Base-by-base conservation (phyloP, 1,139 yeast species). In the Hyphopichia pseudoburtonii region DNA sequence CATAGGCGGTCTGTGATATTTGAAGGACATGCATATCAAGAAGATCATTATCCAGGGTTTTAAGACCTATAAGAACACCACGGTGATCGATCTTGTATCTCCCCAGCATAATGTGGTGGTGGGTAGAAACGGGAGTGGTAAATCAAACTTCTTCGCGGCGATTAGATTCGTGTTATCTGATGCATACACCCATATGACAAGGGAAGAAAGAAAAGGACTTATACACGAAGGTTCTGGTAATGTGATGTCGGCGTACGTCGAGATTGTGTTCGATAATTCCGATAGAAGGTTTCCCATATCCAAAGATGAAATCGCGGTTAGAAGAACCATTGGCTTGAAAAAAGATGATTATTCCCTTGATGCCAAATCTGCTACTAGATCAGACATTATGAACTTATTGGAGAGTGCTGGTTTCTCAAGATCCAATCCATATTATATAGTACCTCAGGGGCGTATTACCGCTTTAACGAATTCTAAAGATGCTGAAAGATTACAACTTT, bases 71-170 rank as follows among this genome's bases (percentile, higher is more conserved):
- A 85, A 86, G 65, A 85, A 86, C 56, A 81, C 87, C 35, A 87
- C 96, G 0, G 75, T 78, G 8, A 78, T 92, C 14, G 95, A 86
- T 33, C 72, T 76, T 21, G 67, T 92, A 36, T 84, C 95, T 0
- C 94, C 95, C 0, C 78, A 80, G 42, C 86, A 84, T 56, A 92
- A 92, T 60, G 95, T 90, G 21, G 89, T 92, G 11, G 88, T 92
- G 22, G 99, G 99, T 3, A 69, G 96, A 36, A 92, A 92, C 60
- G 99, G 99, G 12, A 86, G 96, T 6, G 99, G 99, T 12, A 92
- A 92, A 60, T 87, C 96, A 35, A 92, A 92, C 60, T 86, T 94
- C 64, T 92, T 92, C 60, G 92, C 96, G 14, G 98, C 98, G 9
- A 86, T 92, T 41, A 70, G 97, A 44, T 94, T 90, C 62, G 97